Evolutionary conservation across 441 rosid species (phyloP).

Genomic region (Croton setiger): DNA sequence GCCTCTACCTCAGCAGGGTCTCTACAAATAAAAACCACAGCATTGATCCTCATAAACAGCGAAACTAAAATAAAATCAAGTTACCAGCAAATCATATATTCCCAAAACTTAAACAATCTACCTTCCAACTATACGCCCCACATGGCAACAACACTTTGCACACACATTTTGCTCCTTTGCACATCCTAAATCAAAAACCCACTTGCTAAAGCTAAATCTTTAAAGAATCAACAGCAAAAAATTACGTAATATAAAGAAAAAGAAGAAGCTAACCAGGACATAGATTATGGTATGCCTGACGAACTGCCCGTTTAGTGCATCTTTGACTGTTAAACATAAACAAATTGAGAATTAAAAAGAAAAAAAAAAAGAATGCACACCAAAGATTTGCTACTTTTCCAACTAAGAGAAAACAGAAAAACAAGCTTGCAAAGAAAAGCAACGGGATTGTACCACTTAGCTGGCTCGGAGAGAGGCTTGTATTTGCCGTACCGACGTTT

Average conservation of each 20-base stretch:
- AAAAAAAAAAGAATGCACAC: slow-evolving; percentile 1
- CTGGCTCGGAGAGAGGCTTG: slow-evolving; percentile 67
- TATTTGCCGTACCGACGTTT: slow-evolving; percentile 91
- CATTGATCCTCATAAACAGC: neutral
- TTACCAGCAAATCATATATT: slow-evolving; percentile 2
- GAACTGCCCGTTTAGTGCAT: slow-evolving; percentile 78
- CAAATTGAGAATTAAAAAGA: too few species aligned
- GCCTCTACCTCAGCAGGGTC: slow-evolving; percentile 73
- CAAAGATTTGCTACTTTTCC: neutral
- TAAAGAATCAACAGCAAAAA: neutral
- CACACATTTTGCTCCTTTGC: slow-evolving; percentile 89
- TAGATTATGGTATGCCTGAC: slow-evolving; percentile 87
- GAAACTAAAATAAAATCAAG: neutral
- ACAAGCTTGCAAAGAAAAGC: neutral
- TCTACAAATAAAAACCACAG: slow-evolving; percentile 27
- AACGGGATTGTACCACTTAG: slow-evolving; percentile 55
- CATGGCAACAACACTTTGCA: slow-evolving; percentile 74
- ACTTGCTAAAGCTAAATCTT: neutral
- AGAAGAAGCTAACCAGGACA: slow-evolving; percentile 58
- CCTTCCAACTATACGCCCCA: slow-evolving; percentile 67
- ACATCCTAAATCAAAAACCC: slow-evolving; percentile 48
- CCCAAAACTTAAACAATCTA: slow-evolving; percentile 15
- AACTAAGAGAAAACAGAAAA: neutral
- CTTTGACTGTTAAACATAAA: slow-evolving; percentile 59
- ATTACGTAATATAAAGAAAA: neutral